Evolutionary conservation across 768 basidiomycete genomes (phyloP).

Genomic region (Aureoboletus auriporus): DNA sequence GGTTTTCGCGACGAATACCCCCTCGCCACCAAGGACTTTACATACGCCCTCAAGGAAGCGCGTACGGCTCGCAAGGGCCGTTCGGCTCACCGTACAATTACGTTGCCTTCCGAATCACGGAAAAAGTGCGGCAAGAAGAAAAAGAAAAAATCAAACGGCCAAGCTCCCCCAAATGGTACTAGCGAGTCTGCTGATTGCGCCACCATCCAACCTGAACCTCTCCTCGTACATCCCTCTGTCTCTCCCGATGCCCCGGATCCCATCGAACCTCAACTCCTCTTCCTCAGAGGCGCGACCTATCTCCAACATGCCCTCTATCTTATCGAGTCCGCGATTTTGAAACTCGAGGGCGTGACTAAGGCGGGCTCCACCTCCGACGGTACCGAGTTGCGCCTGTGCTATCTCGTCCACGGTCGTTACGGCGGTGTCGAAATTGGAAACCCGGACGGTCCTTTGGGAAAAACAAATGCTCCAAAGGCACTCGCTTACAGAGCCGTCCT

Average conservation of each 20-base stretch:
- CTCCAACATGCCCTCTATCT: conserved; percentile 73
- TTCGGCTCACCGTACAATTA: conserved; percentile 46
- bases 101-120: conserved; percentile 32
- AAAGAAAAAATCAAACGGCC: conserved; percentile 51
- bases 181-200: conserved; percentile 40
- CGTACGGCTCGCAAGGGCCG: conserved; percentile 66
- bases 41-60: conserved; percentile 74
- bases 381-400: conserved; percentile 72
- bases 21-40: conserved; percentile 76
- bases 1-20: conserved; percentile 83
- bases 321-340: conserved; percentile 69
- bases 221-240: conserved; percentile 65
- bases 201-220: conserved; percentile 43
- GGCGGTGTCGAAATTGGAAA: conserved; percentile 87
- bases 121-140: conserved; percentile 55
- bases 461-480: conserved; percentile 52
- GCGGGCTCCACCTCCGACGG: conserved; percentile 53
- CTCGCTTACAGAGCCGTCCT: conserved; percentile 61
- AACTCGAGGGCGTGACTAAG: conserved; percentile 66
- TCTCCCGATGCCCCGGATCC: conserved; percentile 80
- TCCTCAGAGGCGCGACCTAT: conserved; percentile 79
- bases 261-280: conserved; percentile 79
- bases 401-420: conserved; percentile 69
- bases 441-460: conserved; percentile 72
- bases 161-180: conserved; percentile 67